Percentiles rank a stretch among this genome's conserved stretches.
These are phyloP conservation scores for Ceratocystis colombiana DNA, from an alignment of 2,329 filamentous ascomycete species.

Conservation along the genomic window DNA sequence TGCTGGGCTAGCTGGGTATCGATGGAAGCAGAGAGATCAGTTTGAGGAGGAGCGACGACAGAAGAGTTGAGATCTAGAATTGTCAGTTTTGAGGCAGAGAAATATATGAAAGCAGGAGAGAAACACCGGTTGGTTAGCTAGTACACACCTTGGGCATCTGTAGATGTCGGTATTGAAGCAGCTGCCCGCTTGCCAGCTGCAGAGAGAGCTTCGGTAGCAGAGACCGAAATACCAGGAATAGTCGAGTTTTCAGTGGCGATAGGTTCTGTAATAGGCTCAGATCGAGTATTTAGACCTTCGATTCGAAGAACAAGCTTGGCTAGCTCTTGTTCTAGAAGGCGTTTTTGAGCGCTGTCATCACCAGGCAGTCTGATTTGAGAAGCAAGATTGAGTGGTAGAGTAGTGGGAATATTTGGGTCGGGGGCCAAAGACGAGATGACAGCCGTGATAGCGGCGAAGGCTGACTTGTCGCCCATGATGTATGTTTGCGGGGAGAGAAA, in stretches of 20 bases:
- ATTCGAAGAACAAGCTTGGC: constrained; percentile 67
- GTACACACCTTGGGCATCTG: constrained; percentile 34
- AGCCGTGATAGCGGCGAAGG: constrained; percentile 44
- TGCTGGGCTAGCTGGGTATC: constrained; percentile 68
- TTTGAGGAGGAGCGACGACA: constrained; percentile 78
- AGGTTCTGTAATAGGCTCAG: constrained; percentile 41
- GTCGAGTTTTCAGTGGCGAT: constrained; percentile 27
- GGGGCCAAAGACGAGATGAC: constrained; percentile 45
- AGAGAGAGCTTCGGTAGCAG: constrained; percentile 56
- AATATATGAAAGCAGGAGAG: constrained; percentile 32
- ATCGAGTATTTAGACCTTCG: constrained; percentile 71
- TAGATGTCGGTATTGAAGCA: constrained; percentile 38
- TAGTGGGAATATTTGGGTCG: constrained; percentile 35
- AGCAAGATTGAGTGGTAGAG: constrained; percentile 36
- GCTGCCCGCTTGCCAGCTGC: constrained; percentile 40
- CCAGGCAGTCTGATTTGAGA: constrained; percentile 64
- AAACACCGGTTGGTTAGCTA: not conserved
- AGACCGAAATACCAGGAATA: constrained; percentile 74
- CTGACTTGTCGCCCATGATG: constrained; percentile 45
- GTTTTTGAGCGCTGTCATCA: constrained; percentile 62
- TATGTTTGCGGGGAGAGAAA: not conserved
- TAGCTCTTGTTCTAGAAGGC: constrained; percentile 71
- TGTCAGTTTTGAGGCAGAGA: constrained; percentile 66
- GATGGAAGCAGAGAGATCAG: constrained; percentile 73
- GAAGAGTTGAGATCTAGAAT: constrained; percentile 73